Percentiles rank a stretch among this genome's conserved stretches.
Evolutionary conservation across 257 asterid species (phyloP).

Genomic region (Solanum lignicaule): DNA sequence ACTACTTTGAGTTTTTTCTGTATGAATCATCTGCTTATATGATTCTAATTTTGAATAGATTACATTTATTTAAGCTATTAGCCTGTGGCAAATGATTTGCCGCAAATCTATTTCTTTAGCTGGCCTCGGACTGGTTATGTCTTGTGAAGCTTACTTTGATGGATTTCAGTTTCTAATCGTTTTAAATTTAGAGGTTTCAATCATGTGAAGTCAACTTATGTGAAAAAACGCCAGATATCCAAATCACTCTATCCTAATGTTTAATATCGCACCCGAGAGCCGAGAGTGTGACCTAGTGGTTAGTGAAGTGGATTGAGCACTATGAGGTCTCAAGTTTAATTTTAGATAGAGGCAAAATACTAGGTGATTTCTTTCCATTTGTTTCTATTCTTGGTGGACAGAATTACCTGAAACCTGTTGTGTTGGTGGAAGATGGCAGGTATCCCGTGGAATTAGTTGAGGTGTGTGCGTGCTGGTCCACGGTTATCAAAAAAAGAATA

Average conservation of each 20-base stretch:
- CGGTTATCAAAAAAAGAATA: neutral
- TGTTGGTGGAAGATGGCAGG: neutral
- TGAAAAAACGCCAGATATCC: neutral
- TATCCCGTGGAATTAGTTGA: no score
- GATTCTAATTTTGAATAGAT: neutral
- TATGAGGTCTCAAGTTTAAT: neutral
- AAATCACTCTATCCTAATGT: neutral
- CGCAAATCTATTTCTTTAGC: neutral
- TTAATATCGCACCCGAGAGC: neutral
- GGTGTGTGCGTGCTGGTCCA: neutral
- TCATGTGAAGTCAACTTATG: neutral
- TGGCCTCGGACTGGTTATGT: neutral
- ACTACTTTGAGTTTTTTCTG: neutral
- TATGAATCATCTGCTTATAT: neutral
- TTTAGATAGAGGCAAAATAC: neutral
- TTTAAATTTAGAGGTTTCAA: neutral
- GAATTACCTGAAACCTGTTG: rapidly evolving
- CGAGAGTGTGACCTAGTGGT: neutral
- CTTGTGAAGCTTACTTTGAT: neutral
- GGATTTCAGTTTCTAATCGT: neutral
- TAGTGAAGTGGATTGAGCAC: neutral
- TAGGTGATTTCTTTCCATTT: neutral
- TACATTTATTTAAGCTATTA: neutral
- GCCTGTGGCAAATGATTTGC: neutral
- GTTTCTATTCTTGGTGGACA: neutral